Evolutionary conservation across 2,329 filamentous ascomycete genomes (phyloP).

Genomic region (Lecanicillium sp.): DNA sequence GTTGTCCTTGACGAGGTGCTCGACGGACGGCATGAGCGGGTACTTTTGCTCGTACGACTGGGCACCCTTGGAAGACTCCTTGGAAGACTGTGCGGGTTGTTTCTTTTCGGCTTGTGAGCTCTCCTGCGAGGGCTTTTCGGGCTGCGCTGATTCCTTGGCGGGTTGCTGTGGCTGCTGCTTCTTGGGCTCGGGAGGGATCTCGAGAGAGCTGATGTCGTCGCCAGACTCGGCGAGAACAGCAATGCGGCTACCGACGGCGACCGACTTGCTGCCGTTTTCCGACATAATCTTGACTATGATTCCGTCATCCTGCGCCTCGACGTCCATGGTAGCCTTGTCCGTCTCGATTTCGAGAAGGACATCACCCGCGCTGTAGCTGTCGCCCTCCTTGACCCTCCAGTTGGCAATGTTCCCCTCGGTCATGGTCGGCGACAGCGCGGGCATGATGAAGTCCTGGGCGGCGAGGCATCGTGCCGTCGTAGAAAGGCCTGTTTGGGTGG

Average conservation of each 20-base stretch:
- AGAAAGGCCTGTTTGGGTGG: conserved; percentile 46
- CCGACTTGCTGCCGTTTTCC: conserved; percentile 63
- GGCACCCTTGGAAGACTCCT: conserved; percentile 20
- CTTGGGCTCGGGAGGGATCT: conserved; percentile 64
- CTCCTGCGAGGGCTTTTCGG: conserved; percentile 17
- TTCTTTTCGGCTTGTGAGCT: conserved; percentile 27
- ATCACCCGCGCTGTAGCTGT: conserved; percentile 73
- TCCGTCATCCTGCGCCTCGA: conserved; percentile 86
- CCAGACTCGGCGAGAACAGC: conserved; percentile 74
- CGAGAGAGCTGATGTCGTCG: conserved; percentile 66
- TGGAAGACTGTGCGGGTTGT: conserved; percentile 17
- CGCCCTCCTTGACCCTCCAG: conserved; percentile 84
- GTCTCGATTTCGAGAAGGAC: conserved; percentile 89
- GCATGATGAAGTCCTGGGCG: conserved; percentile 86
- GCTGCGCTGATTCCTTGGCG: conserved; percentile 11
- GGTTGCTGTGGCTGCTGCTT: conserved; percentile 28
- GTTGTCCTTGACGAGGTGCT: conserved; percentile 71
- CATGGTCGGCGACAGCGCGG: conserved; percentile 86
- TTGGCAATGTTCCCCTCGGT: conserved; percentile 81
- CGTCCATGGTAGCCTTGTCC: conserved; percentile 91
- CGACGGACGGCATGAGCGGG: conserved; percentile 75
- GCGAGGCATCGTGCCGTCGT: conserved; percentile 56
- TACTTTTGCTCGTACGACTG: conserved; percentile 58
- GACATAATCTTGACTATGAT: conserved; percentile 75
- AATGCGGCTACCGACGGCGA: conserved; percentile 74